Evolutionary conservation across 768 basidiomycete species (phyloP), one percentile per base, ranked within the genome.

Genomic region (Termitomyces titanicus): DNA sequence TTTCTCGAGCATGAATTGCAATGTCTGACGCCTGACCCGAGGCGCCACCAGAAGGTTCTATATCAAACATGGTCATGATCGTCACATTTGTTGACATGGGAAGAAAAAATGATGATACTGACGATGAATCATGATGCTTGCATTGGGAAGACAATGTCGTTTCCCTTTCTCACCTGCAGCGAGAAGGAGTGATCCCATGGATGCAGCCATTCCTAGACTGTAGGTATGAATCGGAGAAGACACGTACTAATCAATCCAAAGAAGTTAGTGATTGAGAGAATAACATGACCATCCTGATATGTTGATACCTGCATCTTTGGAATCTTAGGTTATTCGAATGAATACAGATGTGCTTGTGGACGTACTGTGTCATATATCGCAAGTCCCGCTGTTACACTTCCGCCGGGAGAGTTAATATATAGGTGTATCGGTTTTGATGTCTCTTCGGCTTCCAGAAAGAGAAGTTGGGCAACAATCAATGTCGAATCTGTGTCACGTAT

Each of bases 81-180:
- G 17, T 48, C 47, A 43, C 42, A 25, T 31, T 10, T 11, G 18
- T 15, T 55, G 38, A 18, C 38, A 47, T 38, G 44, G 13, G 55
- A 43, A 53, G 43, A 38, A 34, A 39, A 39, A 5, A 40, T 37
- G 31, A 22, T 58, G n/a, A 43, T 29, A 71, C 79, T 58, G 68
- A 96, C 95, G 96, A 70, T 98, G 96, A 53, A 98, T 98, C 96
- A 98, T 98, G 65, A 98, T 93, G 67, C 89, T 92, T 18, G 94
- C 88, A 68, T 98, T 91, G 12, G 94, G 93, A 55, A 98, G 80
- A 63, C 89, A 89, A 68, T 94, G 94, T 29, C 96, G 80, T 68
- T 95, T 93, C 34, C 95, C 95, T 61, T 79, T 85, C 74, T 89
- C 93, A 34, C 94, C 94, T 46, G 93, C 94, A 10, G 93, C 89